Conservation (phyloP, 1,284 basidiomycete species). For the Malassezia equina region DNA sequence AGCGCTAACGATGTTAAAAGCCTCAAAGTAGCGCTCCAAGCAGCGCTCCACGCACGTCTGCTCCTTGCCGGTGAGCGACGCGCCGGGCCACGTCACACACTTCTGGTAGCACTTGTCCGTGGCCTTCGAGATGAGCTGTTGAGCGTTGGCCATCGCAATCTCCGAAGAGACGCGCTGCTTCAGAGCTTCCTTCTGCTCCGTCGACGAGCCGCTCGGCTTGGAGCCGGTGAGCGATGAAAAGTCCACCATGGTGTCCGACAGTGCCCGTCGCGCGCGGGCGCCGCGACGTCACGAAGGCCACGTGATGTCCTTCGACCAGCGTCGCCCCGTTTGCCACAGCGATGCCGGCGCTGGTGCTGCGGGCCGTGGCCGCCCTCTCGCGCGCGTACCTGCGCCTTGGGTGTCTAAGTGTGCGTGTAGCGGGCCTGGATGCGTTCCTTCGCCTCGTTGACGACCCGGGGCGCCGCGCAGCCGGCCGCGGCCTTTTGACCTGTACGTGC, state of each 20-base stretch:
- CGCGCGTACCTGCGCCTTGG: conserved; percentile 25
- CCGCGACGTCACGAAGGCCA: neutral
- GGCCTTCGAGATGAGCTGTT: conserved; percentile 43
- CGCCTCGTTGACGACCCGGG: conserved; percentile 21
- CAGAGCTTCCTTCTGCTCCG: conserved; percentile 41
- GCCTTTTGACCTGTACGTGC: conserved; percentile 31
- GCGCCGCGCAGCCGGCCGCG: conserved; percentile 21
- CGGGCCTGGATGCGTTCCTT: conserved; percentile 31
- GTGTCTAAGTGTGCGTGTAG: conserved; percentile 29
- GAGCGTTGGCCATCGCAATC: conserved; percentile 40
- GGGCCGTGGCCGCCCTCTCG: conserved; percentile 27
- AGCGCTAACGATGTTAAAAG: conserved; percentile 40
- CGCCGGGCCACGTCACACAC: conserved; percentile 34
- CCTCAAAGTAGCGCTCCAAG: conserved; percentile 45
- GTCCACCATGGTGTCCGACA: conserved; percentile 20
- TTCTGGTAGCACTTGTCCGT: conserved; percentile 46
- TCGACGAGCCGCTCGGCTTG: conserved; percentile 20
- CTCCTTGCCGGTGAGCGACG: conserved; percentile 36
- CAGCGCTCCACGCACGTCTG: conserved; percentile 42
- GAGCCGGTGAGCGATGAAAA: conserved; percentile 25
- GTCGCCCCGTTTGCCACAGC: neutral
- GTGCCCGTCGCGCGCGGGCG: neutral
- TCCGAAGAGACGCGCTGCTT: conserved; percentile 38
- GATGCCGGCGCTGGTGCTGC: neutral
- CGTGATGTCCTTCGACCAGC: conserved; percentile 9